A percentile compares a stretch with the other conserved stretches of the same genome.
Evolutionary conservation across 83 land plant genomes (phyloP).

Genomic region (Diphasiastrum complanatum): DNA sequence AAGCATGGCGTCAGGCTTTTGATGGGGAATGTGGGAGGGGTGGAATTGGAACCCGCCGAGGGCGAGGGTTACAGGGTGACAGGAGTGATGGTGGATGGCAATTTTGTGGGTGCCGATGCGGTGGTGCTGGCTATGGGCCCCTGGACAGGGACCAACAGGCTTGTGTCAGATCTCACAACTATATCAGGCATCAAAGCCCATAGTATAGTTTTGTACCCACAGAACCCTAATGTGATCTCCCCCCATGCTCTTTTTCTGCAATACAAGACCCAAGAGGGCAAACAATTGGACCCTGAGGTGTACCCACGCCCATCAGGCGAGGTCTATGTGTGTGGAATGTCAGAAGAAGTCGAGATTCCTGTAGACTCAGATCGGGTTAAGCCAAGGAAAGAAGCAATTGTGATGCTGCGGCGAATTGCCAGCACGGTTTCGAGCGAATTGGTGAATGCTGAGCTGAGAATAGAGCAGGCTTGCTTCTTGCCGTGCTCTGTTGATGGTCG

Average conservation of each 20-base stretch:
- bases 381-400: slow-evolving; percentile 54
- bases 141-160: slow-evolving; percentile 45
- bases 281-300: slow-evolving; percentile 68
- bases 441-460: slow-evolving; percentile 50
- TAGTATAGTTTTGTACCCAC: slow-evolving; percentile 71
- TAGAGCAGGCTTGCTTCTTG: slow-evolving; percentile 87
- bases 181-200: slow-evolving; percentile 81
- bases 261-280: slow-evolving; percentile 51
- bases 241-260: slow-evolving; percentile 74
- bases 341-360: slow-evolving; percentile 60
- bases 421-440: slow-evolving; percentile 65
- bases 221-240: slow-evolving; percentile 45
- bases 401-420: slow-evolving; percentile 68
- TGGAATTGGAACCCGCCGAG: slow-evolving; percentile 30
- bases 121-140: slow-evolving; percentile 89
- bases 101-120: slow-evolving; percentile 41
- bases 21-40: slow-evolving; percentile 50
- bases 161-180: slow-evolving; percentile 45
- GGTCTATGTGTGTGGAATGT: slow-evolving; percentile 91
- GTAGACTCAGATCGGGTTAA: slow-evolving; percentile 55
- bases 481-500: slow-evolving; percentile 69
- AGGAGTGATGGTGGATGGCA: slow-evolving; percentile 49
- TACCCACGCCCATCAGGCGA: slow-evolving; percentile 91
- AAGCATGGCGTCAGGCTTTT: slow-evolving; percentile 47
- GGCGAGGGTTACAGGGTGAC: slow-evolving; percentile 18